A percentile compares a stretch with the other conserved stretches of the same genome.
These are phyloP conservation scores for Metarhizium anisopliae DNA, from an alignment of 2,329 filamentous ascomycete genomes.

Conservation along the genomic window DNA sequence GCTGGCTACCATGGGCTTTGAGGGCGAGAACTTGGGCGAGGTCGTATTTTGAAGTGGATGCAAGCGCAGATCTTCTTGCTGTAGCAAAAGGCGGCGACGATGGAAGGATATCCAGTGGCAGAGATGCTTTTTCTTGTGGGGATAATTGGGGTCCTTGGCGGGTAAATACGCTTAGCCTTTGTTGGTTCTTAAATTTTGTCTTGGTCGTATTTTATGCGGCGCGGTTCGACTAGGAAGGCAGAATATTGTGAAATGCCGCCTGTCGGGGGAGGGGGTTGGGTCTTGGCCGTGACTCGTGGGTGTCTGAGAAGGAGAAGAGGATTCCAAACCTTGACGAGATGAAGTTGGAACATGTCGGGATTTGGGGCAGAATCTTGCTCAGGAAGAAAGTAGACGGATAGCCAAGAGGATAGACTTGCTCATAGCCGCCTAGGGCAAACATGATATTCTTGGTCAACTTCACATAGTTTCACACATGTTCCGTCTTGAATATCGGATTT, in stretches of 20 bases:
- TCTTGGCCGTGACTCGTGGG: background rate
- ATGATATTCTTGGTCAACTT: no score
- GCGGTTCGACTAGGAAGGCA: slow-evolving; percentile 25
- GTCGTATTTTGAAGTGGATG: slow-evolving; percentile 44
- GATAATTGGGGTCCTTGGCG: background rate
- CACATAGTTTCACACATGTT: no score
- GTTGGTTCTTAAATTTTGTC: background rate
- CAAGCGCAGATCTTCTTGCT: background rate
- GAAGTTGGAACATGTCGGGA: background rate
- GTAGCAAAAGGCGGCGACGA: background rate
- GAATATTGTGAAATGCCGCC: slow-evolving; percentile 57
- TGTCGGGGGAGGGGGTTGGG: slow-evolving; percentile 3
- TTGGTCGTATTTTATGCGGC: background rate
- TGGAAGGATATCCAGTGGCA: background rate
- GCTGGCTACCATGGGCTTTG: slow-evolving; percentile 72
- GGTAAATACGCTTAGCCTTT: background rate
- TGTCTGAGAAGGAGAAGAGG: background rate
- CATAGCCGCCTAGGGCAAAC: background rate
- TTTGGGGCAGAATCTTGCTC: background rate
- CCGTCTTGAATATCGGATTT: no score
- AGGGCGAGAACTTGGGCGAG: slow-evolving; percentile 75
- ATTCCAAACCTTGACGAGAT: background rate
- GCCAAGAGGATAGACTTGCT: background rate
- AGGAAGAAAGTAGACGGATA: background rate
- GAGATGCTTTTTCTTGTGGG: background rate